Conservation (phyloP, 371 early-diverging fungal species). For the Mucor mucedo region DNA sequence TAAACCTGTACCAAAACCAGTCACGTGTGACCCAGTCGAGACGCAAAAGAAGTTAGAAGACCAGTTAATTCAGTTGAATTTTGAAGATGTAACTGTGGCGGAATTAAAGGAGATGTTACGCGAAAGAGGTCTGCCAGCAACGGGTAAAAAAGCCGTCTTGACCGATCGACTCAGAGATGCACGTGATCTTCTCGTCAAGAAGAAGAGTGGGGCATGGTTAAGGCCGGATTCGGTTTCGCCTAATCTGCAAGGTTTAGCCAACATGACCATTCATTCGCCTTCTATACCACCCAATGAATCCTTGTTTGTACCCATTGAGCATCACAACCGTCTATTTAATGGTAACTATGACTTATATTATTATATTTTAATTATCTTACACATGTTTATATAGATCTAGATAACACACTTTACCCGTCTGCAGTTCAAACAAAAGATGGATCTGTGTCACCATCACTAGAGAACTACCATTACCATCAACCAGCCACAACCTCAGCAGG, state of each 20-base stretch:
- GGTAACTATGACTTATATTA: neutral
- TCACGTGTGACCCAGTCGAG: conserved; percentile 33
- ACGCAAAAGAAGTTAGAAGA: conserved; percentile 43
- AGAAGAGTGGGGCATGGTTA: neutral
- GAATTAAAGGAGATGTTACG: conserved; percentile 73
- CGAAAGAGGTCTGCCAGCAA: conserved; percentile 59
- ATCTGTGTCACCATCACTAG: neutral
- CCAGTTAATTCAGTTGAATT: conserved; percentile 57
- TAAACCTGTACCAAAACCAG: conserved; percentile 30
- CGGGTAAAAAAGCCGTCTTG: conserved; percentile 69
- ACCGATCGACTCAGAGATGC: conserved; percentile 63
- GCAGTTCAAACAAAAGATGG: neutral
- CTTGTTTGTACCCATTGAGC: conserved; percentile 14
- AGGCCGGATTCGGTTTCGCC: conserved; percentile 18
- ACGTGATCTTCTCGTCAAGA: conserved; percentile 14
- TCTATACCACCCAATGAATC: conserved; percentile 1
- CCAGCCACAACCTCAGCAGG: neutral
- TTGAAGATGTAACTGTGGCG: conserved; percentile 73
- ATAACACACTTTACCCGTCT: neutral
- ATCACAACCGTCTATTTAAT: neutral
- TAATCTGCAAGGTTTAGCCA: conserved; percentile 25
- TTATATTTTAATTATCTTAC: neutral
- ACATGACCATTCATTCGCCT: conserved; percentile 35
- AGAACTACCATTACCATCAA: conserved; percentile 9
- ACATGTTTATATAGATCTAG: neutral